A percentile compares a stretch with the other conserved stretches of the same genome.
Conservation (phyloP, 352 stramenopile genomes). For the Globisporangium irregulare region DNA sequence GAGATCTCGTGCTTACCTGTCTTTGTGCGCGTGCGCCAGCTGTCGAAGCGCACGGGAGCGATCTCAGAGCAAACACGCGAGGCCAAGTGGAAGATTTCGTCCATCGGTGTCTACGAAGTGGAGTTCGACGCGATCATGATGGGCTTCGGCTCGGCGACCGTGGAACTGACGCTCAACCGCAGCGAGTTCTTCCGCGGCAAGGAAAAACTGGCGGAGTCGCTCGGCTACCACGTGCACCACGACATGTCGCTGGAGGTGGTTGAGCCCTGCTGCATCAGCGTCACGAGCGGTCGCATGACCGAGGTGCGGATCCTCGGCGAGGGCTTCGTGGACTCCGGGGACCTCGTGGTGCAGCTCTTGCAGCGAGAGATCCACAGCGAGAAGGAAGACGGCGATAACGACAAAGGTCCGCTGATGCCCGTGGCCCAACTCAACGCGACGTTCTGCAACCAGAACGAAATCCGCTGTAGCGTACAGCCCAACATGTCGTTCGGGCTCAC, state of each 20-base stretch:
- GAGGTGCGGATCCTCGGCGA: slow-evolving; percentile 55
- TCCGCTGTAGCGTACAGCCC: slow-evolving; percentile 54
- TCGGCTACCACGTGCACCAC: slow-evolving; percentile 48
- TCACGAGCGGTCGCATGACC: slow-evolving; percentile 50
- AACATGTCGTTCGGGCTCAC: slow-evolving; percentile 74
- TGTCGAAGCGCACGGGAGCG: slow-evolving; percentile 45
- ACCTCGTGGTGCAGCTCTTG: slow-evolving; percentile 49
- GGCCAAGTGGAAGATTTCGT: slow-evolving; percentile 51
- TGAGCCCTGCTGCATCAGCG: slow-evolving; percentile 57
- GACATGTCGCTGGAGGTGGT: slow-evolving; percentile 40
- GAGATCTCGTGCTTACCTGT: slow-evolving; percentile 50
- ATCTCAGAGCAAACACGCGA: slow-evolving; percentile 51
- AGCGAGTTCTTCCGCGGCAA: slow-evolving; percentile 46
- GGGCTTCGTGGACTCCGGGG: slow-evolving; percentile 59
- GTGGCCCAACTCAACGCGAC: slow-evolving; percentile 52
- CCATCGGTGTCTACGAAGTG: slow-evolving; percentile 54
- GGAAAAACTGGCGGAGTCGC: slow-evolving; percentile 33
- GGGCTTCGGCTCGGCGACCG: slow-evolving; percentile 40
- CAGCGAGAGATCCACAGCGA: slow-evolving; percentile 32
- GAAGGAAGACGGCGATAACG: background rate
- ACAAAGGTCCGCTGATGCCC: background rate
- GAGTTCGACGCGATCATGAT: slow-evolving; percentile 57
- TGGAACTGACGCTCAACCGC: slow-evolving; percentile 59
- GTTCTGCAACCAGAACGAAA: slow-evolving; percentile 41
- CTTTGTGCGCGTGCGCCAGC: slow-evolving; percentile 51